Evolutionary conservation across 2,329 filamentous ascomycete species (phyloP).

Genomic region (Epichloe festucae): DNA sequence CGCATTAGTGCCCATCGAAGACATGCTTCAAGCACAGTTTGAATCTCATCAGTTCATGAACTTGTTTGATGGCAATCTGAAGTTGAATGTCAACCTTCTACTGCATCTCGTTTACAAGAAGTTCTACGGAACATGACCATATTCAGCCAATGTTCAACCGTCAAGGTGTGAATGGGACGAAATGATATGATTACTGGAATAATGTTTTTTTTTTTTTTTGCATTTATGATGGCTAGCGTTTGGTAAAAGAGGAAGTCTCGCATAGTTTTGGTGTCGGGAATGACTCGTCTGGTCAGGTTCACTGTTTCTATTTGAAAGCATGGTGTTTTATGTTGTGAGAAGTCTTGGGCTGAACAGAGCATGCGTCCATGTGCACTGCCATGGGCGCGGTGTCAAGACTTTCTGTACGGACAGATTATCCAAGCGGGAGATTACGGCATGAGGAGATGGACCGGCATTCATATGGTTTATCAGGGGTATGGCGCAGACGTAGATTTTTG

Average conservation of each 20-base stretch:
- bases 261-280: constrained; percentile 2
- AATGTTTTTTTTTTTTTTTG: not conserved
- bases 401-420: not conserved
- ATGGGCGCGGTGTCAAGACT: not conserved
- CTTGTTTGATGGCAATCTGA: constrained; percentile 73
- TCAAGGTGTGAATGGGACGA: not conserved
- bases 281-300: not conserved
- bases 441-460: not conserved
- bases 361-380: not conserved
- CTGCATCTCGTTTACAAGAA: constrained; percentile 98
- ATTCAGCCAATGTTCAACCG: too few species aligned
- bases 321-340: not conserved
- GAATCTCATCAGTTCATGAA: constrained; percentile 95
- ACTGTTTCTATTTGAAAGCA: not conserved
- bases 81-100: constrained; percentile 91
- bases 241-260: not conserved
- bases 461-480: not conserved
- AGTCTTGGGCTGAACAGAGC: not conserved
- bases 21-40: constrained; percentile 90
- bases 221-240: constrained; percentile 1
- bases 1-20: constrained; percentile 79
- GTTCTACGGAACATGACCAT: constrained; percentile 60
- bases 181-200: not conserved
- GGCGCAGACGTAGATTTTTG: not conserved
- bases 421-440: not conserved